Base-by-base conservation (phyloP, 345 rosid species). In the Euphorbia lathyris region DNA sequence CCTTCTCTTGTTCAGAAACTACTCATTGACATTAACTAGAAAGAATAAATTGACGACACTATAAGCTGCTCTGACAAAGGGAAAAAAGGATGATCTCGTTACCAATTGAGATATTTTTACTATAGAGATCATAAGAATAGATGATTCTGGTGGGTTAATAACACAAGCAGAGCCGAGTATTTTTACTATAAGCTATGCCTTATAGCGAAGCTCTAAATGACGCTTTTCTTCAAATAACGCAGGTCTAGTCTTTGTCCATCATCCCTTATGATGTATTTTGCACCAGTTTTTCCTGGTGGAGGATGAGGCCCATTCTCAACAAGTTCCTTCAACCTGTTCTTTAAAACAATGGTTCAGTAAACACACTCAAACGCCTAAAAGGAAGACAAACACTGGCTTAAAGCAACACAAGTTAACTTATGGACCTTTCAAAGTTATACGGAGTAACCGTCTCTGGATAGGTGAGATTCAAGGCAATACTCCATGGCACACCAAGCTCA, bases 211-310 rank as follows among this genome's bases (percentile, higher is more conserved):
- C 78, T 91, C 97, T 87, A 94, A 77, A 83, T 94, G 98, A 68
- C 91, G 78, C 98, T 94, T 86, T 94, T 94, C 86, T 91, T 94
- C 81, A 94, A 82, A 81, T 90, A 94, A 29, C 98, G 96, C 56
- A 94, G 96, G 79, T 94, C 98, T 60, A 94, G 97, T 69, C 98
- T 87, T 75, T 94, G 98, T 47, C 98, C 98, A 73, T 94, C 98
- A 81, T 94, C 98, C 72, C 98, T 86, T 75, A 94, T 94, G 66
- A 94, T 94, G 72, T 94, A 94, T 72, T 90, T 94, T 13, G 96
- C n/a, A n/a, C n/a, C n/a, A n/a, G n/a, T n/a, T n/a, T n/a, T n/a
- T n/a, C n/a, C n/a, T n/a, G n/a, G n/a, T 16, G 98, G 98, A 64
- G 97, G 98, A 84, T 91, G 97, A 48, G 97, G 96, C 62, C 98